Evolutionary conservation across 2,329 filamentous ascomycete genomes (phyloP).

Genomic region (Fusarium brachygibbosum): DNA sequence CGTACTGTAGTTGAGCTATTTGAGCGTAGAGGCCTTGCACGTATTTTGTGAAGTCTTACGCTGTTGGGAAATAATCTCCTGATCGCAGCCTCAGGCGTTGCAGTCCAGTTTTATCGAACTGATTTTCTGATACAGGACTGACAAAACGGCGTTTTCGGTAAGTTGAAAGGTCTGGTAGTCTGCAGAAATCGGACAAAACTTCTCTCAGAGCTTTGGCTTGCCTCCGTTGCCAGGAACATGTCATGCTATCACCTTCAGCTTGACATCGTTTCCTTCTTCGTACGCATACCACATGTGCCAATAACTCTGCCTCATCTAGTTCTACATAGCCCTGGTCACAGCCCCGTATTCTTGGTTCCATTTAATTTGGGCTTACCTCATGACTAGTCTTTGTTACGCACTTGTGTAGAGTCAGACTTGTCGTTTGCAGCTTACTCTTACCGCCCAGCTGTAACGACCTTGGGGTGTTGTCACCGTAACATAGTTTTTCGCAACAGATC

Average conservation of each 20-base stretch:
- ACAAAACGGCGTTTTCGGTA: too few relatives aligned
- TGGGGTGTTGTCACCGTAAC: neutral
- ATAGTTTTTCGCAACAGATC: neutral
- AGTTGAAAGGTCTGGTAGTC: too few relatives aligned
- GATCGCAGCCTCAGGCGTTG: too few relatives aligned
- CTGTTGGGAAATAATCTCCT: too few relatives aligned
- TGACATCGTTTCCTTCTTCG: neutral
- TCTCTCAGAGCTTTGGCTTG: neutral
- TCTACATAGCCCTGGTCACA: neutral
- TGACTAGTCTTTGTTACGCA: neutral
- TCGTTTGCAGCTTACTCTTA: neutral
- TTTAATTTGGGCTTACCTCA: neutral
- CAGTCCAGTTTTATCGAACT: too few relatives aligned
- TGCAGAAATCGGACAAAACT: too few relatives aligned
- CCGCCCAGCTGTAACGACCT: neutral
- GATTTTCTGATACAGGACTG: too few relatives aligned
- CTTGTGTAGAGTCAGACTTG: neutral
- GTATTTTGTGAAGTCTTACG: too few relatives aligned
- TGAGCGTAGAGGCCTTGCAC: too few relatives aligned
- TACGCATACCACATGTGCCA: neutral
- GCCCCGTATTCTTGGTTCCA: neutral
- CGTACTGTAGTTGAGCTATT: too few relatives aligned
- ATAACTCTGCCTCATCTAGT: neutral
- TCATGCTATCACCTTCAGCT: neutral
- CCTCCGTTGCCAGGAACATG: fast-evolving